phyloP scores from a whole-genome alignment of 2,329 filamentous ascomycete species.

The Colletotrichum echinochloae region DNA sequence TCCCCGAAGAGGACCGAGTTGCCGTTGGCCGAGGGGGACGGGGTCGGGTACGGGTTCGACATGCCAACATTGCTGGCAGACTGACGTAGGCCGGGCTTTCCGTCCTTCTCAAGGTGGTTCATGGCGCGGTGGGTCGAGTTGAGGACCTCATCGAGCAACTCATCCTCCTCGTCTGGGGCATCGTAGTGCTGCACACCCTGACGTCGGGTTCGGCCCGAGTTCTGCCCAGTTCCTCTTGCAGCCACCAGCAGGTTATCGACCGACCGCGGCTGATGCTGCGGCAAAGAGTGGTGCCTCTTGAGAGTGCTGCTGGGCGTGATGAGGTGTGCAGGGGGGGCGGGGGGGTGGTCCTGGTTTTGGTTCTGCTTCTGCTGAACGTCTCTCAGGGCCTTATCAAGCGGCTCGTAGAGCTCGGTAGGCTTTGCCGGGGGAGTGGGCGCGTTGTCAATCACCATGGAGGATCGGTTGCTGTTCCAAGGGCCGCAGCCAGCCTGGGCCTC shows the following conservation, averaged over 20 bases:
- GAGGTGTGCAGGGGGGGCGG: slow-evolving; percentile 67
- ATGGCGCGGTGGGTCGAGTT: slow-evolving; percentile 81
- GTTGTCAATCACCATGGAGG: slow-evolving; percentile 82
- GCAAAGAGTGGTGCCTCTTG: slow-evolving; percentile 75
- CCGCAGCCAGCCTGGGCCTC: slow-evolving; percentile 94
- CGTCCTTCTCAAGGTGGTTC: slow-evolving; percentile 73
- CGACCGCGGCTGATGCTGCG: slow-evolving; percentile 68
- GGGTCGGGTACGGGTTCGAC: slow-evolving; percentile 73
- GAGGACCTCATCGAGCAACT: slow-evolving; percentile 90
- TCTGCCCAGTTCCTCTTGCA: slow-evolving; percentile 67
- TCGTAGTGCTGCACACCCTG: slow-evolving; percentile 89
- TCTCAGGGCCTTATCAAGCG: slow-evolving; percentile 68
- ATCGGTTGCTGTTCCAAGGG: slow-evolving; percentile 88
- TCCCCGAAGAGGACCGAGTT: slow-evolving; percentile 81
- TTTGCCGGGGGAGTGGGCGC: slow-evolving; percentile 63
- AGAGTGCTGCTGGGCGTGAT: slow-evolving; percentile 63
- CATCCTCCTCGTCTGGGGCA: slow-evolving; percentile 95
- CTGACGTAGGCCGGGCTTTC: slow-evolving; percentile 66
- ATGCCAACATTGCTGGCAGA: slow-evolving; percentile 73
- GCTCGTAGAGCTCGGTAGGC: slow-evolving; percentile 67
- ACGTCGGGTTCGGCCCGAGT: slow-evolving; percentile 83
- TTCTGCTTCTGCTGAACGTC: slow-evolving; percentile 66
- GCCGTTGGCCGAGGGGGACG: slow-evolving; percentile 84
- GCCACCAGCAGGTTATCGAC: slow-evolving; percentile 72
- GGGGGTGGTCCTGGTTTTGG: slow-evolving; percentile 60